phyloP scores from a whole-genome alignment of 129 eudicot genomes.

The Gnaphalium uliginosum region DNA sequence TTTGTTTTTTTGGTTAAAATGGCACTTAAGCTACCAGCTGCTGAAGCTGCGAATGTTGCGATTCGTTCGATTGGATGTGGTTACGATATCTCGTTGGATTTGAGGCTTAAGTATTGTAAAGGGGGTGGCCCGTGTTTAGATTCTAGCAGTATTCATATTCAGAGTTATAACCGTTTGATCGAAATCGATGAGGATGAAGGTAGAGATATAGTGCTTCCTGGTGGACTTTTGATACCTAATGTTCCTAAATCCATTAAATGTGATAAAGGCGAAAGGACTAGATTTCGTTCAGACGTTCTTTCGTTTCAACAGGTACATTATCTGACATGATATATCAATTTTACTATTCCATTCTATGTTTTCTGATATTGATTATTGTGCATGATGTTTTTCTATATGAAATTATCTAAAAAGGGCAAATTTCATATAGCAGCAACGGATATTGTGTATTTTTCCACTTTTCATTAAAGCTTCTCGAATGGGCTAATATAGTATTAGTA shows the following conservation, averaged over 20 bases:
- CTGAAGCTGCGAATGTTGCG: constrained; percentile 80
- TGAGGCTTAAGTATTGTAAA: constrained; percentile 87
- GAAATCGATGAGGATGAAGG: constrained; percentile 75
- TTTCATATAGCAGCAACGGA: no score
- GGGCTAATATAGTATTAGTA: no score
- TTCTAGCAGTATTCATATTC: neutral
- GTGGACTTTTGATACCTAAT: constrained; percentile 54
- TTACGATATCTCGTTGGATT: constrained; percentile 76
- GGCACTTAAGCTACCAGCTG: constrained; percentile 83
- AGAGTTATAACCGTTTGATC: constrained; percentile 44
- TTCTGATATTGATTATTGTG: neutral
- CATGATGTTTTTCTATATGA: no score
- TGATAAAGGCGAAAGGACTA: constrained; percentile 89
- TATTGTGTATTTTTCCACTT: no score
- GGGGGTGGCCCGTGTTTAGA: constrained; percentile 41
- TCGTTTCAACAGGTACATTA: constrained; percentile 81
- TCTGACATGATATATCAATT: constrained; percentile 2
- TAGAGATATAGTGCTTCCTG: constrained; percentile 82
- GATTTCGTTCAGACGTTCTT: constrained; percentile 91
- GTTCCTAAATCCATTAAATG: constrained; percentile 78
- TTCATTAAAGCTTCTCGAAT: no score
- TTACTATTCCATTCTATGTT: neutral
- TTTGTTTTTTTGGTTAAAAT: constrained; percentile 14
- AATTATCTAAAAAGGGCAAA: no score
- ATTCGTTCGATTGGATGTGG: constrained; percentile 91